phyloP scores from a whole-genome alignment of 2,329 filamentous ascomycete genomes.

The Endoconidiophora laricicola region DNA sequence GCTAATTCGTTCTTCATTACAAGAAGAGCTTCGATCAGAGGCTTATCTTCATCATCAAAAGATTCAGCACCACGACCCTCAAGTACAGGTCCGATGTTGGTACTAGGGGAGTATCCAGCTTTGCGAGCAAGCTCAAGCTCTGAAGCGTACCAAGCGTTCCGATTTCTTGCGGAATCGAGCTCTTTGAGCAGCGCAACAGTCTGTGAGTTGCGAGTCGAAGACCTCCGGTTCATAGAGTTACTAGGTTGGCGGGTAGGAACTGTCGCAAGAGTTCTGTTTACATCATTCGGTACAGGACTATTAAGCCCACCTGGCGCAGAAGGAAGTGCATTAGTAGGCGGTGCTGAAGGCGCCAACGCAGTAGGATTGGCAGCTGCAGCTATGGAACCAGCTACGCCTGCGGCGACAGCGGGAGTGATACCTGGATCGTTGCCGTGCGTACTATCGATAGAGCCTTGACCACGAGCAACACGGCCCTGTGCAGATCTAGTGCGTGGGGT shows the following conservation, averaged over 20 bases:
- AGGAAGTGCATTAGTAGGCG: constrained; percentile 3
- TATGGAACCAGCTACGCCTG: constrained; percentile 20
- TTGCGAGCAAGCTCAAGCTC: constrained; percentile 85
- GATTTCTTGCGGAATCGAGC: constrained; percentile 65
- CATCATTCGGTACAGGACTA: constrained; percentile 6
- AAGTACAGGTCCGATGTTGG: constrained; percentile 52
- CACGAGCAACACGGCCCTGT: constrained; percentile 20
- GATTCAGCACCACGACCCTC: constrained; percentile 63
- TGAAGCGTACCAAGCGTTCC: constrained; percentile 93
- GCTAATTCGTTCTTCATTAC: constrained; percentile 79
- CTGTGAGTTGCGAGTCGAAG: constrained; percentile 45
- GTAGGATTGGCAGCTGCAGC: constrained; percentile 4
- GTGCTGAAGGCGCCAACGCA: constrained; percentile 2
- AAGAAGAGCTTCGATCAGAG: constrained; percentile 78
- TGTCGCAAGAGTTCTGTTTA: not conserved
- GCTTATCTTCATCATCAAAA: constrained; percentile 82
- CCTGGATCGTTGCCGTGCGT: constrained; percentile 35
- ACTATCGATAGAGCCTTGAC: constrained; percentile 53
- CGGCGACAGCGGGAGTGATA: constrained; percentile 28
- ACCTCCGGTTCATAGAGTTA: constrained; percentile 41
- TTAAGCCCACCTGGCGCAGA: constrained; percentile 1
- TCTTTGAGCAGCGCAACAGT: constrained; percentile 70
- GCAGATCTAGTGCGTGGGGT: constrained; percentile 9
- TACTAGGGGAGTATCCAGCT: constrained; percentile 64
- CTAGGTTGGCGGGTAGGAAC: constrained; percentile 35